phyloP scores from a whole-genome alignment of 1,284 basidiomycete genomes.

The Ceratobasidium sp. region DNA sequence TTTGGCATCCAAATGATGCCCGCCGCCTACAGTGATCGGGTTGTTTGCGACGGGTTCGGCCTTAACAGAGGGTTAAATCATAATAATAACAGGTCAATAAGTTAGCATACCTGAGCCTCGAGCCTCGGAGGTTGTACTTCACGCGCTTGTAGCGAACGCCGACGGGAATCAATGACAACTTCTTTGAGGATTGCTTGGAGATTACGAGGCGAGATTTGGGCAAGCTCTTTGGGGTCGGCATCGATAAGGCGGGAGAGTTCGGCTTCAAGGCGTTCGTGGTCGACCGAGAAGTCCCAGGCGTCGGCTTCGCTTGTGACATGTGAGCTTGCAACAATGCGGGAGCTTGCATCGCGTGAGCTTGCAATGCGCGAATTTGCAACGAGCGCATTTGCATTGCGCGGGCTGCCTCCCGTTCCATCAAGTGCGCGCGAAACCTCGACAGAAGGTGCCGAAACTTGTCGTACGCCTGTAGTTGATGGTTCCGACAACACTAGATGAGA shows the following conservation, averaged over 20 bases:
- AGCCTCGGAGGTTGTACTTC: slow-evolving; percentile 12
- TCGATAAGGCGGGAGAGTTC: background rate
- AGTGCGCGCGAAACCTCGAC: background rate
- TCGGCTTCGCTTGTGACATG: background rate
- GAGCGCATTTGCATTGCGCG: too few relatives aligned
- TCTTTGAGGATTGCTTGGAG: background rate
- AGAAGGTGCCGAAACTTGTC: background rate
- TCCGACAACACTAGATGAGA: background rate
- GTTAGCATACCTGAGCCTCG: background rate
- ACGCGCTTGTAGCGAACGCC: background rate
- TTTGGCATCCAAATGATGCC: background rate
- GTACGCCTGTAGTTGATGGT: background rate
- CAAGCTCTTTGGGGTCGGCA: background rate
- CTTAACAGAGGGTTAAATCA: background rate
- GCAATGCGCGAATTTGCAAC: too few relatives aligned
- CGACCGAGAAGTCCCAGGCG: background rate
- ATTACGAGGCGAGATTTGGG: background rate
- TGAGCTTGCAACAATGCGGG: background rate
- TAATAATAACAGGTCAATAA: background rate
- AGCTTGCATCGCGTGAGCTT: too few relatives aligned
- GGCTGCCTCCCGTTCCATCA: too few relatives aligned
- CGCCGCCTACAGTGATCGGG: background rate
- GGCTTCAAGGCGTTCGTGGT: background rate
- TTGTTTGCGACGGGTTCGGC: background rate
- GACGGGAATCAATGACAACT: background rate